Base-by-base conservation (phyloP, 108 stramenopile genomes). In the Nitzschia sp. region DNA sequence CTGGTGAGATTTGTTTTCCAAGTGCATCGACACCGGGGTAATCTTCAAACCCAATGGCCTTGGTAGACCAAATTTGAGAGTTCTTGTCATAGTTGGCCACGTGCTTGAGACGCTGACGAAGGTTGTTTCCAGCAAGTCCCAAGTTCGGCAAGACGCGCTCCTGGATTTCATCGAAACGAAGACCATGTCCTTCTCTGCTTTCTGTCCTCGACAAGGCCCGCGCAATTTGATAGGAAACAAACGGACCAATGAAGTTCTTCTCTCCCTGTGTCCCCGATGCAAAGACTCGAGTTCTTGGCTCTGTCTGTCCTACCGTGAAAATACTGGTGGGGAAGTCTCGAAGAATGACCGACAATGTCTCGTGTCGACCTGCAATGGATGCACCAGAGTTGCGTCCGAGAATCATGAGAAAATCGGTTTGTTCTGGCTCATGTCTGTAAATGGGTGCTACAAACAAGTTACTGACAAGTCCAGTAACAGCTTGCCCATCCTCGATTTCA, bases 361-460 rank as follows among this genome's bases (percentile, higher is more conserved):
- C 80, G 19, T 67, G 61, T 10, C 69, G 67, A 15, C 82, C 80
- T 3, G 77, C 57, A 19, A 67, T 65, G 15, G 71, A 67, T 41
- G 67, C 85, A 48, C 75, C 83, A 26, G 67, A 68, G 24, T 69
- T 57, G 19, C 67, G 67, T 24, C 86, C 86, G 48, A 95, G 48
- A 55, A 92, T 83, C 90, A 95, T 89, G 51, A 95, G 80, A 65
- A 95, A 95, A 61, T 95, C 94, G 0, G 90, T 91, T 8, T 77
- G 67, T 61, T 89, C 82, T 0, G 91, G 80, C 34, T 89, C 88
- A 43, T 95, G 94, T 19, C 65, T 71, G 63, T 90, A 89, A 56
- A 95, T 77, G 7, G 94, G 88, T n/a, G 94, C 91, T 0, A 86
- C 91, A 63, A 92, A 95, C 14, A 95, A 75, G 69, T 92, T 92